Conservation (phyloP, 1,284 basidiomycete genomes). For the Cryptococcus sp. region DNA sequence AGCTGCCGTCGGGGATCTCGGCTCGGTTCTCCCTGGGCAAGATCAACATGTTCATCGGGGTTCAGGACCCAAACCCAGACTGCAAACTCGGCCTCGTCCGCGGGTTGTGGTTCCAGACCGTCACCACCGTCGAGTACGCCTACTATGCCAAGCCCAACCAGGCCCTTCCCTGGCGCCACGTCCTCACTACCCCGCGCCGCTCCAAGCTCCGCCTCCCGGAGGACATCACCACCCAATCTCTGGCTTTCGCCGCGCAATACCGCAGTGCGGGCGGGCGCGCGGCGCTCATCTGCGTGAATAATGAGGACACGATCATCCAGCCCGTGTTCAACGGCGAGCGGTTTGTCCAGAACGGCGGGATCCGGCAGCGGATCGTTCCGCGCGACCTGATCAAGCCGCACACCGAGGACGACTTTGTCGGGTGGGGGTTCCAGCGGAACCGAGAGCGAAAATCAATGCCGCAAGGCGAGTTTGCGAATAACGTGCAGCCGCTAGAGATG, state of each 20-base stretch:
- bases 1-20: conserved; percentile 59
- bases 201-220: conserved; percentile 55
- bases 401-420: conserved; percentile 17
- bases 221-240: conserved; percentile 61
- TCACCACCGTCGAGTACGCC: conserved; percentile 61
- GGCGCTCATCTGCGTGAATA: conserved; percentile 35
- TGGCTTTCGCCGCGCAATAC: conserved; percentile 54
- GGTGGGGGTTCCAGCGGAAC: conserved; percentile 39
- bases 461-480: conserved; percentile 23
- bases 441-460: neutral
- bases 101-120: conserved; percentile 65
- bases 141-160: conserved; percentile 53
- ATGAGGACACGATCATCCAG: conserved; percentile 31
- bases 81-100: conserved; percentile 65
- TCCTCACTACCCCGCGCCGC: conserved; percentile 53
- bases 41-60: conserved; percentile 67
- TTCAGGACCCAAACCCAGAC: conserved; percentile 69
- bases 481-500: conserved; percentile 32
- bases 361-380: conserved; percentile 14
- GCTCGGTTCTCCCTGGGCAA: conserved; percentile 61
- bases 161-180: conserved; percentile 52
- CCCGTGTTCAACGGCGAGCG: conserved; percentile 44
- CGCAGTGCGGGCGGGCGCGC: conserved; percentile 40
- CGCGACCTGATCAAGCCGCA: conserved; percentile 9
- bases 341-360: conserved; percentile 28